Evolutionary conservation across 305 asterid genomes (phyloP), one percentile per base, ranked within the genome.

Genomic region (Rubia balearica): DNA sequence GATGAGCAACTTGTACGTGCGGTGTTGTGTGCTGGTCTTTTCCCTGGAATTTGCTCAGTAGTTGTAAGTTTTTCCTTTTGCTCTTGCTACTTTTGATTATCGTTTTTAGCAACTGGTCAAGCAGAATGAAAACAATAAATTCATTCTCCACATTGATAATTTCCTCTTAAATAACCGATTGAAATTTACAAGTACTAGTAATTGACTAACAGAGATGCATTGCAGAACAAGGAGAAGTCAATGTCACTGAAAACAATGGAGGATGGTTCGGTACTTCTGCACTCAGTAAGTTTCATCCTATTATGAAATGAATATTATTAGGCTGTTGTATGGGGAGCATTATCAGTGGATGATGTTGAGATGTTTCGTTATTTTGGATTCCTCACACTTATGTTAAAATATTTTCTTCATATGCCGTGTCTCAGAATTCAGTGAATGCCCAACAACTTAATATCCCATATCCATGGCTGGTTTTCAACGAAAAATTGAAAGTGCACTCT

Each of bases 381-480:
- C n/a, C 73, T 42, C 65, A 43, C 69, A 61, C 46, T 30, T 17
- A 4, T 8, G 74, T 68, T 76, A 19, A 64, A 69, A n/a, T 30
- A 21, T 55, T 56, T 5, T 49, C 22, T 46, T 67, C 40, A 12
- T 46, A 4, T 70, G 65, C 38, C 60, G 12, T 53, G 38, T 24
- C 74, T 62, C 86, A 92, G 98, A 88, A 78, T 79, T 92, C 97
- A 73, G 97, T 88, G 83, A 92, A 90, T 61, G 81, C 88, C 74
- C 93, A 83, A 82, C 96, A 88, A 72, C 78, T 83, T 72, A 82
- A 74, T 81, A 88, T 92, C 73, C 96, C 87, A 62, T 89, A 81
- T 77, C 98, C 98, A 55, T 92, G 98, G 98, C 84, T 92, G 71
- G 91, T 90, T 73, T 92, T 92, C 82, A 90, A 92, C 74, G 98